These are phyloP conservation scores for Dissophora globulifera DNA, from an alignment of 192 early-diverging fungal species.

Conservation along the genomic window DNA sequence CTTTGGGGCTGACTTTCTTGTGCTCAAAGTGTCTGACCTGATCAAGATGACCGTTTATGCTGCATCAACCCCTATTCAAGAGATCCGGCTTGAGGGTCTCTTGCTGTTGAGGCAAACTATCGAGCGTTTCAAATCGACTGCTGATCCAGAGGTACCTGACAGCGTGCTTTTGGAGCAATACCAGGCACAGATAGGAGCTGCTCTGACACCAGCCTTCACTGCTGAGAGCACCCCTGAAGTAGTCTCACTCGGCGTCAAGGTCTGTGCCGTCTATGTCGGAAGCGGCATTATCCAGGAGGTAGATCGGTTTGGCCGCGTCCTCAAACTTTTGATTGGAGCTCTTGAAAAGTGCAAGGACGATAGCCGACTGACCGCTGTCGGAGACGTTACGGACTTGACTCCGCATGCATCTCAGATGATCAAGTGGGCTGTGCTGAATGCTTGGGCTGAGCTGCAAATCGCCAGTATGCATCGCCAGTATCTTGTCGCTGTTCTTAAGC, in stretches of 20 bases:
- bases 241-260: conserved; percentile 77
- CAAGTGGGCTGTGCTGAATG: conserved; percentile 76
- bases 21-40: conserved; percentile 83
- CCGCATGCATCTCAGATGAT: conserved; percentile 86
- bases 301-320: conserved; percentile 71
- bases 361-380: conserved; percentile 57
- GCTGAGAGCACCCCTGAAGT: conserved; percentile 80
- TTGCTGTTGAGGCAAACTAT: conserved; percentile 81
- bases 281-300: conserved; percentile 90
- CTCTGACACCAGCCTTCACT: conserved; percentile 87
- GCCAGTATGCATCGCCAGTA: conserved; percentile 72
- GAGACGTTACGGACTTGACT: conserved; percentile 67
- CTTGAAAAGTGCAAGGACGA: conserved; percentile 78
- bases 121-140: conserved; percentile 63
- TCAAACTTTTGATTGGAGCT: conserved; percentile 75
- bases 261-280: conserved; percentile 85
- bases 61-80: conserved; percentile 78
- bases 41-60: conserved; percentile 92
- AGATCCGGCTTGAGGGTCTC: conserved; percentile 84
- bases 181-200: conserved; percentile 93
- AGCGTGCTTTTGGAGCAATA: conserved; percentile 89
- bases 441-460: conserved; percentile 84
- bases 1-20: conserved; percentile 74
- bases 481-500: conserved; percentile 69
- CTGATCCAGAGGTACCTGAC: conserved; percentile 92